Base-by-base conservation (phyloP, 2,329 filamentous ascomycete genomes). In the Cytospora piceicola region DNA sequence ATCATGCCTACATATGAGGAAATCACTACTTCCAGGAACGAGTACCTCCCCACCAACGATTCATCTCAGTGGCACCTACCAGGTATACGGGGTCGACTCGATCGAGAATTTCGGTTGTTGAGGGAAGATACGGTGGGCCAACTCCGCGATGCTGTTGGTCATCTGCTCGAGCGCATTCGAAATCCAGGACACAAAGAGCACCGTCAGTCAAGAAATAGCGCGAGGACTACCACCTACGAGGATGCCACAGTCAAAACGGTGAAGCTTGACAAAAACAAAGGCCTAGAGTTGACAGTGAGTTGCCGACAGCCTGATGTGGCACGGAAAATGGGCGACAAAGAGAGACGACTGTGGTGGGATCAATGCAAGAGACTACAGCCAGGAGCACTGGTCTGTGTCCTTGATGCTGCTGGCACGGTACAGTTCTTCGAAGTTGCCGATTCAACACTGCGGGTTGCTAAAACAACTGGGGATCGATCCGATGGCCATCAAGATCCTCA, bases 61-160 rank as follows among this genome's bases (percentile, higher is more conserved):
- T 70, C 78, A 2, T 71, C 73, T 0, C 73, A 74, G 11, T 78
- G 77, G 64, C 79, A 84, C 68, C 71, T 78, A 20, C 69, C 72
- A 4, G 81, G 82, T 1, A 77, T 82, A 14, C 73, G 72, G 5
- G 82, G 84, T 2, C 77, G 84, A 1, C 71, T 88, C 0, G 85
- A 87, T 71, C 76, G 80, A 63, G 80, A 87, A 62, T 88, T 88
- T 58, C 79, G 85, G 20, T 78, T 87, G 0, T 71, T 87, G 1
- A 78, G 85, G 2, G 82, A 87, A 72, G 84, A 88, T 68, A 84
- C 81, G 0, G 75, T 87, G 2, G 83, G 83, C 0, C 80, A 85
- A 65, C 74, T 88, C 5, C 77, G 82, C 46, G 81, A 86, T 69
- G 78, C 78, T 0, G 78, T 84, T 2, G 76, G 77, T 49, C 68